Evolutionary conservation across 1,139 yeast genomes (phyloP).

Genomic region (Candida sp.): DNA sequence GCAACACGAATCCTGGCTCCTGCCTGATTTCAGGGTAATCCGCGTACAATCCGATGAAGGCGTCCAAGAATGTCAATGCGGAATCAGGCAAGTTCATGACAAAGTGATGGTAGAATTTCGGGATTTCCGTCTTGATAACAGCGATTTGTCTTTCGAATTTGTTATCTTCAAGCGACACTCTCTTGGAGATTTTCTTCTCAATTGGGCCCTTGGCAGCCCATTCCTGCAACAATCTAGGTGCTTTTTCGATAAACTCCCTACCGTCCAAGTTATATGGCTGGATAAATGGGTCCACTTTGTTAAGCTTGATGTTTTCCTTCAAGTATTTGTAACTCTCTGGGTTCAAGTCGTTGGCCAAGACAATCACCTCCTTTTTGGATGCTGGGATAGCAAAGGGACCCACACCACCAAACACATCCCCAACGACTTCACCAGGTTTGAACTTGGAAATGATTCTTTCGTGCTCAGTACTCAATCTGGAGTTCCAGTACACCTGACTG

Average conservation of each 20-base stretch:
- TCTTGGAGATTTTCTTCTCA: conserved; percentile 31
- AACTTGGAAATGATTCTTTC: conserved; percentile 74
- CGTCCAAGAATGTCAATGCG: conserved; percentile 84
- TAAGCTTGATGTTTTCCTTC: conserved; percentile 62
- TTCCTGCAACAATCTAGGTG: conserved; percentile 54
- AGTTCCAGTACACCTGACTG: conserved; percentile 96
- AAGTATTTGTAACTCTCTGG: conserved; percentile 83
- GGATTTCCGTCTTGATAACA: conserved; percentile 47
- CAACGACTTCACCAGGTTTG: conserved; percentile 70
- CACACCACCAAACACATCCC: conserved; percentile 98
- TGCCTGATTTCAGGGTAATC: conserved; percentile 34
- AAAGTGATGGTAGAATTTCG: conserved; percentile 68
- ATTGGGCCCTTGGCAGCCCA: conserved; percentile 33
- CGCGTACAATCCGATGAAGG: conserved; percentile 71
- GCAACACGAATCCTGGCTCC: conserved; percentile 59
- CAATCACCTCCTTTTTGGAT: conserved; percentile 80
- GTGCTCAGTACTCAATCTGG: conserved; percentile 93
- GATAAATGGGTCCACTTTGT: conserved; percentile 67
- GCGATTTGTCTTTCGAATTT: conserved; percentile 29
- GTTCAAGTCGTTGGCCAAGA: conserved; percentile 91
- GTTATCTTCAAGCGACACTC: conserved; percentile 32
- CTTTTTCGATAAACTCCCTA: conserved; percentile 69
- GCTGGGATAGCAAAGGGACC: conserved; percentile 99
- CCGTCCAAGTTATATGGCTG: conserved; percentile 80
- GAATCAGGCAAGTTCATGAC: conserved; percentile 98